Conservation (phyloP, 805 yeast species). For the Lipomyces kockii region DNA sequence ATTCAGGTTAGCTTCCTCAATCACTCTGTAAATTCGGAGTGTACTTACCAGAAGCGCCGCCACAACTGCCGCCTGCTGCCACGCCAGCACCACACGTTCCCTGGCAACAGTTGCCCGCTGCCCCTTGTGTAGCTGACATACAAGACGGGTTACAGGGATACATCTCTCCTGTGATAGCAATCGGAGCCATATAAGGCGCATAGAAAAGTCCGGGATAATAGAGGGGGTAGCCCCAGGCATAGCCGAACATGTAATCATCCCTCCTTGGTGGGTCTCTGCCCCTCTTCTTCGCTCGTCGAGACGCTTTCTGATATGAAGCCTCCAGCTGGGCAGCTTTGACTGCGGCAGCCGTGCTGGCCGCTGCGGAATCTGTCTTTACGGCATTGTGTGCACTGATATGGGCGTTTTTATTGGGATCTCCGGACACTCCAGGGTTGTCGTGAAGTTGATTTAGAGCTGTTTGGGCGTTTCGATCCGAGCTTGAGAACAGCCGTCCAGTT, state of each 20-base stretch:
- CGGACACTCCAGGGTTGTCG: slow-evolving; percentile 4
- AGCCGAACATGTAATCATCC: slow-evolving; percentile 5
- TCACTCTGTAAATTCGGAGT: background rate
- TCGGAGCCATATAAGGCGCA: slow-evolving; percentile 7
- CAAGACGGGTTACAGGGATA: slow-evolving; percentile 7
- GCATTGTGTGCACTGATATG: background rate
- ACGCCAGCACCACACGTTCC: slow-evolving; percentile 8
- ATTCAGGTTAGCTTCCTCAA: slow-evolving; percentile 1
- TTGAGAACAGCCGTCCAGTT: background rate
- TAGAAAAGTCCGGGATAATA: slow-evolving; percentile 1
- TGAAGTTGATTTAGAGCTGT: slow-evolving; percentile 2
- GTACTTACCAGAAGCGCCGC: slow-evolving; percentile 5
- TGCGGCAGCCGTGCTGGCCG: background rate
- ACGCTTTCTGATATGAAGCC: slow-evolving; percentile 1
- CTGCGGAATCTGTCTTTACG: background rate
- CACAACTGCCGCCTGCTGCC: slow-evolving; percentile 10
- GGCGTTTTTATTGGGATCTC: slow-evolving; percentile 4
- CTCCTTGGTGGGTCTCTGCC: background rate
- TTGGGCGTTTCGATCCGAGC: slow-evolving; percentile 1
- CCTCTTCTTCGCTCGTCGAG: slow-evolving; percentile 11
- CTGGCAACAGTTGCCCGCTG: slow-evolving; percentile 8
- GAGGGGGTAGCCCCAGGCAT: slow-evolving; percentile 8
- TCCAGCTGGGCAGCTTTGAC: slow-evolving; percentile 5
- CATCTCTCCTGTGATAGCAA: background rate
- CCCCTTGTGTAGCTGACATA: slow-evolving; percentile 5